These are phyloP conservation scores for Stagonosporopsis rhizophila DNA, from an alignment of 2,329 filamentous ascomycete species.

Conservation along the genomic window DNA sequence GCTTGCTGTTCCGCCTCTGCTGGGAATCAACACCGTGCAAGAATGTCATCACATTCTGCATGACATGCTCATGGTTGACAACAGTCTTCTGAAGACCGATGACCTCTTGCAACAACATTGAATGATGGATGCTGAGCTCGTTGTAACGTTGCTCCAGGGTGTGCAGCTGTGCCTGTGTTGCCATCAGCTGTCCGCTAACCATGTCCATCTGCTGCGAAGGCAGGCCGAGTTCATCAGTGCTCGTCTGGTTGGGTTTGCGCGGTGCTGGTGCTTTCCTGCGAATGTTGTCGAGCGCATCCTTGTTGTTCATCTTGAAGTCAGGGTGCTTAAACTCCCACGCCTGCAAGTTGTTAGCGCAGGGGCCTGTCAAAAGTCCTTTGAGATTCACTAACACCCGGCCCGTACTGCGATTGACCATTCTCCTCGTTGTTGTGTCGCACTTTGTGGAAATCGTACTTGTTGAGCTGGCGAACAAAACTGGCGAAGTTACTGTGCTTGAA, in stretches of 20 bases:
- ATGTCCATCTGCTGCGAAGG: conserved; percentile 88
- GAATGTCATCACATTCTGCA: conserved; percentile 74
- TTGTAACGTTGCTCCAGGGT: conserved; percentile 83
- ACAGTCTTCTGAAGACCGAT: conserved; percentile 73
- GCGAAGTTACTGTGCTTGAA: conserved; percentile 99
- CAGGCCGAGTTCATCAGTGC: conserved; percentile 72
- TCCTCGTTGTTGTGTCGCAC: conserved; percentile 91
- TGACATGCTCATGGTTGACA: conserved; percentile 73
- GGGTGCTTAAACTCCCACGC: conserved; percentile 98
- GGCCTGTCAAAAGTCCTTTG: background rate
- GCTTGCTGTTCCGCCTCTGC: conserved; percentile 66
- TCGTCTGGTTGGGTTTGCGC: conserved; percentile 67
- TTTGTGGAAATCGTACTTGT: conserved; percentile 99
- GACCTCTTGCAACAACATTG: conserved; percentile 69
- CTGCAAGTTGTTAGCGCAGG: conserved; percentile 54
- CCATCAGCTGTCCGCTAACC: conserved; percentile 84
- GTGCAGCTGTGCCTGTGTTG: conserved; percentile 91
- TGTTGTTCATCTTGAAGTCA: conserved; percentile 93
- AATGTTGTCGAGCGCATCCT: conserved; percentile 96
- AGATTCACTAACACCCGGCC: conserved; percentile 67
- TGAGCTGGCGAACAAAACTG: conserved; percentile 92
- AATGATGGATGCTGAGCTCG: conserved; percentile 73
- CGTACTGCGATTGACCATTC: conserved; percentile 80
- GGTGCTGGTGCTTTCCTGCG: conserved; percentile 92
- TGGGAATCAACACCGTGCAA: conserved; percentile 70